Percentiles rank a stretch among this genome's conserved stretches.
phyloP scores from a whole-genome alignment of 1,284 basidiomycete genomes.

The Albatrellus sp. region DNA sequence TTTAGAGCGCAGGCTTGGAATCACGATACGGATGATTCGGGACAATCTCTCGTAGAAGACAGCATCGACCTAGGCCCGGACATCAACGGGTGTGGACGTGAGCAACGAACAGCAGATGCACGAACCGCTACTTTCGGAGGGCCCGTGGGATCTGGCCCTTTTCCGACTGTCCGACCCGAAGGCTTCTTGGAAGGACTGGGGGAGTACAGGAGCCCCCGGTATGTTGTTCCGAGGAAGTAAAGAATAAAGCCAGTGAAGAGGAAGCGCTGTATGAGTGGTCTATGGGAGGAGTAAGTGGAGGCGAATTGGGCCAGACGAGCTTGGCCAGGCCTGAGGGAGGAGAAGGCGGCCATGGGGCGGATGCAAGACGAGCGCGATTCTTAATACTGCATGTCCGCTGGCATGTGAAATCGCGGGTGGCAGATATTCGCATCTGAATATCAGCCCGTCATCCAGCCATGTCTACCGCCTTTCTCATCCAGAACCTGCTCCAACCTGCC shows the following conservation, averaged over 20 bases:
- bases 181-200: no score
- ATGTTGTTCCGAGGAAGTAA: slow-evolving; percentile 51
- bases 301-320: slow-evolving; percentile 26
- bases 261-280: slow-evolving; percentile 57
- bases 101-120: slow-evolving; percentile 1
- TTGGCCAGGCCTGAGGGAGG: slow-evolving; percentile 15
- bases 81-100: slow-evolving; percentile 1
- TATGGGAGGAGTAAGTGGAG: slow-evolving; percentile 43
- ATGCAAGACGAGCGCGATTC: neutral
- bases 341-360: slow-evolving; percentile 17
- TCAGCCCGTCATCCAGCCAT: slow-evolving; percentile 1
- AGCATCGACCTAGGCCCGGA: slow-evolving; percentile 62
- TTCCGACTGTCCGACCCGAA: slow-evolving; percentile 21
- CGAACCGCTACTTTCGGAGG: slow-evolving; percentile 55
- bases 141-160: slow-evolving; percentile 25
- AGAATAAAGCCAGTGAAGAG: slow-evolving; percentile 54
- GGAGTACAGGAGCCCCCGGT: slow-evolving; percentile 32
- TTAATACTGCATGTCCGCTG: neutral
- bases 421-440: no score
- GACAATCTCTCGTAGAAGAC: slow-evolving; percentile 79
- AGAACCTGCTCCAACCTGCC: slow-evolving; percentile 34
- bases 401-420: no score
- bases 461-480: slow-evolving; percentile 27
- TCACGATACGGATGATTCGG: slow-evolving; percentile 76
- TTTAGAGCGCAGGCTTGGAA: slow-evolving; percentile 76